These are phyloP conservation scores for Solanum boliviense DNA, from an alignment of 257 asterid genomes.

Conservation along the genomic window DNA sequence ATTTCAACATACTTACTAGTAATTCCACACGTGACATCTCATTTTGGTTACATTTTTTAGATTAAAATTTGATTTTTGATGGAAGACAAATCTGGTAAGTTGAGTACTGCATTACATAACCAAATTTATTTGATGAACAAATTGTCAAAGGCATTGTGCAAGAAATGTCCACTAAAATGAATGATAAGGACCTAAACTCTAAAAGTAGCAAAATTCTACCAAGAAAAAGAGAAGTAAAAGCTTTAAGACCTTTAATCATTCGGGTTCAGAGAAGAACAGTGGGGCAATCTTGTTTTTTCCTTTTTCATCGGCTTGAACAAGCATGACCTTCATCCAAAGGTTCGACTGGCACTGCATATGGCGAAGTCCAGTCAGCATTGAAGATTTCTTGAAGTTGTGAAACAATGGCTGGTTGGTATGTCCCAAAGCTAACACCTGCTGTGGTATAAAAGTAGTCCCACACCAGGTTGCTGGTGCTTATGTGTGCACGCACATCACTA, in stretches of 20 bases:
- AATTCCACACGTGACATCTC: not conserved
- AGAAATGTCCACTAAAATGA: not conserved
- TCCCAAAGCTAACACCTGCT: slow-evolving; percentile 79
- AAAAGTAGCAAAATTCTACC: not conserved
- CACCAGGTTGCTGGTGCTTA: slow-evolving; percentile 74
- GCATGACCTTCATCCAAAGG: slow-evolving; percentile 36
- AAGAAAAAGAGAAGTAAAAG: not conserved
- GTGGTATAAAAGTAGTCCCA: slow-evolving; percentile 81
- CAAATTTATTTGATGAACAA: not conserved
- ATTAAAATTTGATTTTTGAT: not conserved
- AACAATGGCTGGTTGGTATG: slow-evolving; percentile 50
- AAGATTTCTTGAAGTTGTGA: slow-evolving; percentile 61
- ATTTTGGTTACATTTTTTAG: not conserved
- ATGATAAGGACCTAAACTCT: not conserved
- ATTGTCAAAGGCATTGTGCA: not conserved
- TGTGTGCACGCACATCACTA: slow-evolving; percentile 63
- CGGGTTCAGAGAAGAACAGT: not conserved
- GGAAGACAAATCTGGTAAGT: not conserved
- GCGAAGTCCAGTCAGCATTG: slow-evolving; percentile 84
- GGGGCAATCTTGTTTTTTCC: not conserved
- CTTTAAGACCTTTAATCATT: not conserved
- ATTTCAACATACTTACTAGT: not conserved
- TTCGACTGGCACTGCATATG: slow-evolving; percentile 52
- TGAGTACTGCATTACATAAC: not conserved
- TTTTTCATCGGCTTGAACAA: slow-evolving; percentile 22